A percentile compares a stretch with the other conserved stretches of the same genome.
phyloP scores from a whole-genome alignment of 192 early-diverging fungal species.

The Podila epicladia region DNA sequence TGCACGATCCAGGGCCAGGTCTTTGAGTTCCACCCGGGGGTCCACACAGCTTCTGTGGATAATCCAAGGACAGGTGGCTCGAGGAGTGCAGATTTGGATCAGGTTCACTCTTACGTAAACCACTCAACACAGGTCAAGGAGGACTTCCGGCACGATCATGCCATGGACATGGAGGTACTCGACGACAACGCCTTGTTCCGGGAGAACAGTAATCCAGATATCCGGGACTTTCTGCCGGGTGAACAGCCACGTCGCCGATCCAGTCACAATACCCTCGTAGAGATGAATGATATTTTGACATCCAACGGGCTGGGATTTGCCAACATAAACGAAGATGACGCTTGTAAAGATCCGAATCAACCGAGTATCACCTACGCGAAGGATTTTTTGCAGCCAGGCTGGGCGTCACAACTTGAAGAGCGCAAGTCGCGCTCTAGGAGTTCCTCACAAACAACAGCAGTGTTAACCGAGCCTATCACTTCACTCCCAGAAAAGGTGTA shows the following conservation, averaged over 20 bases:
- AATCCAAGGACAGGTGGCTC: no score
- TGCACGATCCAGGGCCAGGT: conserved; percentile 70
- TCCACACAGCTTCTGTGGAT: background rate
- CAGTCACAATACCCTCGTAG: conserved; percentile 4
- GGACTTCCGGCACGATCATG: background rate
- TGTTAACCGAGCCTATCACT: background rate
- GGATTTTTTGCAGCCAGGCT: background rate
- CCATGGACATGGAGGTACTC: background rate
- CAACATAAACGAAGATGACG: background rate
- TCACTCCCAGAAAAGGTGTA: background rate
- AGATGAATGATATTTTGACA: background rate
- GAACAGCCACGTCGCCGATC: background rate
- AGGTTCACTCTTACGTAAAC: no score
- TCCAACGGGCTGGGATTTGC: background rate
- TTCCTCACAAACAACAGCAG: background rate
- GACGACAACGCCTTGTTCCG: background rate
- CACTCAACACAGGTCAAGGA: no score
- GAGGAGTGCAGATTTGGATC: no score
- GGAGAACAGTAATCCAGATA: background rate
- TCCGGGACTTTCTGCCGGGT: background rate
- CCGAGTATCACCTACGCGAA: background rate
- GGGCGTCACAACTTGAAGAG: background rate
- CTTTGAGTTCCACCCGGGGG: conserved; percentile 46
- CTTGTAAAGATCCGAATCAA: background rate
- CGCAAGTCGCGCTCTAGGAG: background rate